Evolutionary conservation across 2,329 filamentous ascomycete genomes (phyloP).

Genomic region (Ustulina deusta): DNA sequence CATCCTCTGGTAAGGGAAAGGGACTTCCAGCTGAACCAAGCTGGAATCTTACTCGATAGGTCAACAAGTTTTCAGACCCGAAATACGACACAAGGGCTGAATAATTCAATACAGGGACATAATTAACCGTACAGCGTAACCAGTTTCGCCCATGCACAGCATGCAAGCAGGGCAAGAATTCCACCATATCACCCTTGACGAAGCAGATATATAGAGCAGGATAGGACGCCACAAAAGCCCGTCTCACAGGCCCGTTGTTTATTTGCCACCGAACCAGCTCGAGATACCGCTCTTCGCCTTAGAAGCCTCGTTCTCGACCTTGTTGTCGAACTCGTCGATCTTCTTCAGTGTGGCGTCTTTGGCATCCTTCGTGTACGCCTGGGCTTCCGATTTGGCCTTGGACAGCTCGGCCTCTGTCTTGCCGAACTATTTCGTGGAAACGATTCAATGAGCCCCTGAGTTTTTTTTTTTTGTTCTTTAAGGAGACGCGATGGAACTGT

Average conservation of each 20-base stretch:
- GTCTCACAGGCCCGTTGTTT: conserved; percentile 44
- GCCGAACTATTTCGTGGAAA: conserved; percentile 62
- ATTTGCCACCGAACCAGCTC: conserved; percentile 83
- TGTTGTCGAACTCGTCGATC: conserved; percentile 85
- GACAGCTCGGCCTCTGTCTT: conserved; percentile 73
- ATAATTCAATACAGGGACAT: conserved; percentile 31
- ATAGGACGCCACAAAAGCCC: neutral
- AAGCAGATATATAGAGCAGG: conserved; percentile 3
- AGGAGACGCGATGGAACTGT: no score
- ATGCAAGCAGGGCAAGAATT: neutral
- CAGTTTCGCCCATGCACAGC: conserved; percentile 26
- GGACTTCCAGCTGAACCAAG: neutral
- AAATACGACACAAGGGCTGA: conserved; percentile 4
- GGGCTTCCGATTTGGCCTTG: conserved; percentile 70
- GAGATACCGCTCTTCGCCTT: conserved; percentile 88
- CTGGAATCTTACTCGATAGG: neutral
- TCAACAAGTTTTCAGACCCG: neutral
- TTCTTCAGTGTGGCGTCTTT: conserved; percentile 75
- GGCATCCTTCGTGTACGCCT: conserved; percentile 71
- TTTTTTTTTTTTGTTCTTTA: neutral
- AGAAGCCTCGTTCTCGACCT: conserved; percentile 79
- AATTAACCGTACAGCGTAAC: conserved; percentile 39
- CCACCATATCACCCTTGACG: neutral
- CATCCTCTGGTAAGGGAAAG: neutral
- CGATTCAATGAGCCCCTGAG: neutral